Evolutionary conservation across 768 basidiomycete species (phyloP), one percentile per base, ranked within the genome.

Genomic region (Clavulina sp.): DNA sequence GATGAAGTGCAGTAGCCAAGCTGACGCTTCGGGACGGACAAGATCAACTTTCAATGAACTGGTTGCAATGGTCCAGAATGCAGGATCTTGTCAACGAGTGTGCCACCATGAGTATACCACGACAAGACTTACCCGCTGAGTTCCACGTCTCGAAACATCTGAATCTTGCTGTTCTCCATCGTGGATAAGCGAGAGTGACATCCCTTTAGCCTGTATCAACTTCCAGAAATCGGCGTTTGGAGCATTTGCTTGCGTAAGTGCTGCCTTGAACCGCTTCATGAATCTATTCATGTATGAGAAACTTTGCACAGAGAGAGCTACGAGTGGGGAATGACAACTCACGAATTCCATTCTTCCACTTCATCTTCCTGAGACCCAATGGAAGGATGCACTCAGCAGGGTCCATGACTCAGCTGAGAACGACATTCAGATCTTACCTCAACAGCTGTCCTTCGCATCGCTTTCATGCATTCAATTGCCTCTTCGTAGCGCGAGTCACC

Each of bases 271-370:
- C 21, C 75, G 68, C 13, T 60, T 63, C 43, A 87, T 55, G 60
- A 85, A 84, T 16, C 84, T 86, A 49, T 4, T 9, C 7, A 34
- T 33, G 28, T n/a, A n/a, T 13, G 13, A 49, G 16, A 16, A 18
- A 26, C 32, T 30, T 29, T 16, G 32, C 28, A 16, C 32, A 30
- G 16, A 30, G 16, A 18, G 18, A 49, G 32, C 26, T 23, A 7
- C 24, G 31, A 16, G 28, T 9, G 7, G 32, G 33, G 30, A 26
- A 49, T 16, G 34, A 24, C 29, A 24, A 68, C 74, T 57, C 57
- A 81, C 80, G 60, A 65, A 64, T 89, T 88, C 85, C 85, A 89
- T 30, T 74, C 74, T 41, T 82, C 80, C 33, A 87, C 75, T 62
- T 88, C 84, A 62, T 87, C 83, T 65, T 87, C 82, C 77, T 85